Evolutionary conservation across 331 rosid species (phyloP).

Genomic region (Erythrophleum ivorense): DNA sequence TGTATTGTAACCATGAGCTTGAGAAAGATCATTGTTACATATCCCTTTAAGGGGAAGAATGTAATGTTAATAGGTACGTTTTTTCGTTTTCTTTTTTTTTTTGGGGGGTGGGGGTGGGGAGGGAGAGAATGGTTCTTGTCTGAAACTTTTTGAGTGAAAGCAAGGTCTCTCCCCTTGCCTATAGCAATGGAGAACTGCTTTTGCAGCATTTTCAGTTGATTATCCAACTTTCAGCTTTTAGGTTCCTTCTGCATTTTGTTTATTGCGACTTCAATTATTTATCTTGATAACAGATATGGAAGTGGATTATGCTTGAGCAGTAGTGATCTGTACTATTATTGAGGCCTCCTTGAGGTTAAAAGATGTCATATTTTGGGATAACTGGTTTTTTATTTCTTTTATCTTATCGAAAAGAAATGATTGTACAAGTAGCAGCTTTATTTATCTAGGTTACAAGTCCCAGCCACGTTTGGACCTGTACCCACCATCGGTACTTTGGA

Average conservation of each 20-base stretch:
- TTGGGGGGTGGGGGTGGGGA: too few relatives aligned
- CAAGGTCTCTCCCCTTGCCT: conserved; percentile 11
- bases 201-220: neutral
- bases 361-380: neutral
- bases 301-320: neutral
- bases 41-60: conserved; percentile 48
- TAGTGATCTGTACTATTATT: neutral
- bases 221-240: neutral
- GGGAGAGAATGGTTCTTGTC: neutral
- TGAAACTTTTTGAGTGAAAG: conserved; percentile 15
- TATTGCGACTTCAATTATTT: neutral
- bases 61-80: conserved; percentile 42
- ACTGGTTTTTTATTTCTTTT: neutral
- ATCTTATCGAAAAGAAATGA: neutral
- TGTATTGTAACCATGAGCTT: conserved; percentile 48
- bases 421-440: neutral
- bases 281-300: too few relatives aligned
- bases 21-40: conserved; percentile 42
- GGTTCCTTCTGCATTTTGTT: neutral
- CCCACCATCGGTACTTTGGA: neutral
- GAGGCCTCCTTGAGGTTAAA: neutral
- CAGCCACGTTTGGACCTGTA: too few relatives aligned
- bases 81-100: neutral
- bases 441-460: neutral
- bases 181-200: conserved; percentile 7